phyloP scores from a whole-genome alignment of 176 grass and related monocot species.

The Oryza longistaminata region DNA sequence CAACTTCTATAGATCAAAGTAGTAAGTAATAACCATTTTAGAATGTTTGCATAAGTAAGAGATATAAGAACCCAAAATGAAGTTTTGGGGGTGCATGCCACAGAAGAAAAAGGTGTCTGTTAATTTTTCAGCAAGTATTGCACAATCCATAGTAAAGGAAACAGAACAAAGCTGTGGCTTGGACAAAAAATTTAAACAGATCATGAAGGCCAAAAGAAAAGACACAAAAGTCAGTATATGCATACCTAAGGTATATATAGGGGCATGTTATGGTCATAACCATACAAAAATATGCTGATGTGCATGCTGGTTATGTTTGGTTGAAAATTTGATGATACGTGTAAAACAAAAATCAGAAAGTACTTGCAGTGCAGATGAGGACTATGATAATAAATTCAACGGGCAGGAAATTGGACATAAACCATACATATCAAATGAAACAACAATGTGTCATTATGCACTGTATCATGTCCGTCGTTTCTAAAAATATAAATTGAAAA shows the following conservation, averaged over 20 bases:
- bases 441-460: neutral
- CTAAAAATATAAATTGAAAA: neutral
- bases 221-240: neutral
- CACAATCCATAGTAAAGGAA: neutral
- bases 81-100: slow-evolving; percentile 1
- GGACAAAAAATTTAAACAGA: neutral
- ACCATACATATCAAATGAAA: neutral
- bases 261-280: neutral
- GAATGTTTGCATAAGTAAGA: slow-evolving; percentile 25
- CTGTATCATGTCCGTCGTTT: neutral
- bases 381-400: neutral
- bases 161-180: neutral
- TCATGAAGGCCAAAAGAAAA: neutral
- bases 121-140: neutral
- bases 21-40: slow-evolving; percentile 11
- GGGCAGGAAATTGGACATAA: neutral
- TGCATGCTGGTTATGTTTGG: neutral
- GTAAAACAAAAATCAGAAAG: neutral
- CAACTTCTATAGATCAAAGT: slow-evolving; percentile 59
- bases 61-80: neutral
- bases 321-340: neutral
- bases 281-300: neutral
- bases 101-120: neutral
- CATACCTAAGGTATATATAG: neutral
- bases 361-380: neutral